Evolutionary conservation across 2,329 filamentous ascomycete genomes (phyloP), one percentile per base, ranked within the genome.

Genomic region (Monosporascus sp.): DNA sequence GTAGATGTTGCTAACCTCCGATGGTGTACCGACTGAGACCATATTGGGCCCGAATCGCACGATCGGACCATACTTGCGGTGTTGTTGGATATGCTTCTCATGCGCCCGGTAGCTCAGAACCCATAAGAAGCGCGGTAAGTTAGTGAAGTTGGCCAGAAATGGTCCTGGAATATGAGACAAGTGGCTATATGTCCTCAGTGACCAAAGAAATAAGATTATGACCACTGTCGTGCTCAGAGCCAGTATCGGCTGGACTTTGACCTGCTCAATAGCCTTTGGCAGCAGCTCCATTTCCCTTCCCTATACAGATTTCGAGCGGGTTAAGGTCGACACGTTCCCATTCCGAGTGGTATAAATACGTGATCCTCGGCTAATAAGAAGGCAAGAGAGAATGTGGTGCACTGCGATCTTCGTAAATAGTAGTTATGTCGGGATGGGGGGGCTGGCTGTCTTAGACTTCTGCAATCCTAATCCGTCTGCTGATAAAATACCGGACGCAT

Each of bases 41-140:
- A 53, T 51, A 26, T 56, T 56, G 8, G 55, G 55, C 14, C 55
- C 55, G 36, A 52, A 56, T 5, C 55, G 52, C 19, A 56, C 55
- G 31, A 56, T 45, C 20, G 43, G 20, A 16, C 36, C 46, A 46
- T 27, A 36, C 26, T 49, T 43, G 24, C 50, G 52, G 40, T 57
- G 55, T 9, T 52, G 52, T 11, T 50, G 20, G 26, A 55, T 55
- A 31, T 57, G 52, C 20, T 48, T 49, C 22, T 49, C 38, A 34
- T 57, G 55, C 8, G 50, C 55, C 20, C 50, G 40, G 22, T 50
- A 44, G 36, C 17, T 44, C n/a, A 52, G 49, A n/a, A 57, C 55
- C 52, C 55, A 55, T 22, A 34, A 52, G 17, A 54, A 40, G 19
- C 55, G 52, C 1, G 52, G 52, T 14, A 57, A n/a, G 40, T 57